Evolutionary conservation across 164 flowering plant genomes (phyloP), one percentile per base, ranked within the genome.

Genomic region (Magnolia kwangsiensis): DNA sequence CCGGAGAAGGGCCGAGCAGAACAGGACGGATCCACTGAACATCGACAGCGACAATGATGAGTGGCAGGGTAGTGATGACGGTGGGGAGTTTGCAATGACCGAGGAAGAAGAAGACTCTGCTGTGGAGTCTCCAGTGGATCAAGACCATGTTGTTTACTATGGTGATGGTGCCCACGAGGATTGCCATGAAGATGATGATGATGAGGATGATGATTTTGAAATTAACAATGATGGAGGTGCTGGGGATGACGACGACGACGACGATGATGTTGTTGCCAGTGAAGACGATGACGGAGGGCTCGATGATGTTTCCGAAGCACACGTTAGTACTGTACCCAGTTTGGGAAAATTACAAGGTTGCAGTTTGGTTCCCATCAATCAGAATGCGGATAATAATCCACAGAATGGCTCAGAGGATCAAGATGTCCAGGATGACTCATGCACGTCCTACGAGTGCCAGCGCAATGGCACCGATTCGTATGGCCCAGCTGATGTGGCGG

Each of bases 11-110:
- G 90, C 93, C 8, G 83, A 67, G 45, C 98, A 94, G 84, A 94
- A 94, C 78, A 83, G 96, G 77, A 81, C 29, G 66, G 75, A 75
- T 64, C 65, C 73, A 16, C 50, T 87, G 74, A 79, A 86, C 63
- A 83, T 89, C 51, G 94, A 91, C 71, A 91, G 95, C 78, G 95
- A 91, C 76, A 80, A 89, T 79, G 95, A 93, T 83, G 95, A 88
- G 77, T 87, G 88, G 88, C 89, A 83, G 55, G 80, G 76, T 45
- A 83, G 63, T 51, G 84, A 82, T 31, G 86, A 78, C 72, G 79
- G 78, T 24, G 82, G 79, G 27, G 84, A 84, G 75, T 67, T 61
- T 83, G 82, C 72, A 64, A 49, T 73, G n/a, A 75, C 63, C 16
- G 51, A 72, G 31, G 89, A 79, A 29, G 89, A 86, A 49, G 82